Evolutionary conservation across 768 basidiomycete species (phyloP), one percentile per base, ranked within the genome.

Genomic region (Punctularia strigosozonata): DNA sequence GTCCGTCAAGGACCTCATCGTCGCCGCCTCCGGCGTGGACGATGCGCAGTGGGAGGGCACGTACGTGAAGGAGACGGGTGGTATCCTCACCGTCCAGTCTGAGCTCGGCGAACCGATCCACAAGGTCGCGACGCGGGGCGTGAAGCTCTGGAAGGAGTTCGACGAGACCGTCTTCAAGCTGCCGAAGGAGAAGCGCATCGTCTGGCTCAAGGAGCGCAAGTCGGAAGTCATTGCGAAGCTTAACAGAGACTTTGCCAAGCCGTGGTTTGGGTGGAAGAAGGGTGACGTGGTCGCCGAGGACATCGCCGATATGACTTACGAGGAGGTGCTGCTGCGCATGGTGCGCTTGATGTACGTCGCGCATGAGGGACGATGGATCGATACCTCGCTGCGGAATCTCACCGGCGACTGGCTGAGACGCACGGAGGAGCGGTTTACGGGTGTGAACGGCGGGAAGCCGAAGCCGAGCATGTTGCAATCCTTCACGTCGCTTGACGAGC

Each of bases 21-120:
- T 97, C 42, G 85, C 82, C 32, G 91, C 94, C 2, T 53, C 82
- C n/a, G 95, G 95, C 60, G 91, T 97, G 26, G 72, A 75, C 23
- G 91, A 98, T 52, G 72, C 65, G 37, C 67, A 81, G 40, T 98
- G 92, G 90, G 94, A 98, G 56, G 86, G 83, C 24, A 97, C 95
- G 0, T 98, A 98, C 57, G 62, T 69, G 46, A 90, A 87, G 62
- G 84, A 91, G 43, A 95, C 91, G 5, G 95, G 94, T 42, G 94
- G 95, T 25, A 83, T 98, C 48, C 72, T 98, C 44, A 98, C 94
- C 5, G 95, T 99, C 44, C 85, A 82, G 48, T 98, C 94, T 4
- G 95, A 99, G 67, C 75, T 99, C 36, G 92, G 92, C 28, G 95
- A 99, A 60, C 95, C 95, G 8, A 98, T 98, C 50, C 95, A 99